These are phyloP conservation scores for Ganoderma lucidum DNA, from an alignment of 1,284 basidiomycete species.

Conservation along the genomic window DNA sequence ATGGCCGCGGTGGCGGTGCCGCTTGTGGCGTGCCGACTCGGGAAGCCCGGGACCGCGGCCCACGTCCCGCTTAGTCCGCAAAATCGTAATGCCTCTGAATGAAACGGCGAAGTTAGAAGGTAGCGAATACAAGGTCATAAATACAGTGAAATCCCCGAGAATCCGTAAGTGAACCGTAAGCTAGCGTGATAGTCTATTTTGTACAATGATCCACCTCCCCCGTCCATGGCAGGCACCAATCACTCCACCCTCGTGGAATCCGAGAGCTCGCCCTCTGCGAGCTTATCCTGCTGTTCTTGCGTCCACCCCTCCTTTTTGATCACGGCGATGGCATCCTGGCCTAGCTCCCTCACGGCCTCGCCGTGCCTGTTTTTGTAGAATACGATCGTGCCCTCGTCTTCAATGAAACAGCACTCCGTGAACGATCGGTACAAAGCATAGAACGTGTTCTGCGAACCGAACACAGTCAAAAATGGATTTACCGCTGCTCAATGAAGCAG, in stretches of 20 bases:
- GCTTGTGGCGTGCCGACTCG: conserved; percentile 23
- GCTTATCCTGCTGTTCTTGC: conserved; percentile 32
- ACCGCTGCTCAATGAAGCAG: not conserved
- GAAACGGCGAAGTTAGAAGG: not conserved
- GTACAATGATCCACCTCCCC: not conserved
- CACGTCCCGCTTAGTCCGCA: not conserved
- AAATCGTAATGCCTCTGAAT: not conserved
- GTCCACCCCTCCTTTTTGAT: conserved; percentile 34
- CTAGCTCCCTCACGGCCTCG: conserved; percentile 35
- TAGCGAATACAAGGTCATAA: not conserved
- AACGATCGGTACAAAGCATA: conserved; percentile 47
- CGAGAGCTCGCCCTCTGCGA: conserved; percentile 18
- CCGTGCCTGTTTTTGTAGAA: conserved; percentile 82
- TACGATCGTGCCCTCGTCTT: conserved; percentile 77
- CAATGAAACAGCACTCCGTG: conserved; percentile 64
- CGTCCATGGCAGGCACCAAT: conserved; percentile 1
- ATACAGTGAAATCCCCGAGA: not conserved
- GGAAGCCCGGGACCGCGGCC: not conserved
- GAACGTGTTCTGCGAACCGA: conserved; percentile 39
- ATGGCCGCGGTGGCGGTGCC: conserved; percentile 29
- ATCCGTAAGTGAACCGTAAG: not conserved
- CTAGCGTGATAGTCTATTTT: conserved; percentile 1
- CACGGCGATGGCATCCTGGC: conserved; percentile 24
- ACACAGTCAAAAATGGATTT: not conserved
- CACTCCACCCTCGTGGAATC: conserved; percentile 12